Evolutionary conservation across 2,329 filamentous ascomycete genomes (phyloP).

Genomic region (Fusarium nurragi): DNA sequence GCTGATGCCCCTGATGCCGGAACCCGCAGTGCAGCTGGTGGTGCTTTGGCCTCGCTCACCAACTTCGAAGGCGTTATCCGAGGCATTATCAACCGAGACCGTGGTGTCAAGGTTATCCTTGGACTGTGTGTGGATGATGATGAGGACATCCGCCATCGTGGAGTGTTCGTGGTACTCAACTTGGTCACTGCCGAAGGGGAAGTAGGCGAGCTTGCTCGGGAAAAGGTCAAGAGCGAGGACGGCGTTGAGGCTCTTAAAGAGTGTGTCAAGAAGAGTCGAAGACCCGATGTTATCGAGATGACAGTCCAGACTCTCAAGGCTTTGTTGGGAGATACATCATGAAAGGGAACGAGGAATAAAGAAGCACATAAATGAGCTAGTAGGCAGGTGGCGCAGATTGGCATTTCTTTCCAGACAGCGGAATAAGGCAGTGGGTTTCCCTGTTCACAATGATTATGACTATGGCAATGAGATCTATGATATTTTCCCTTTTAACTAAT

Average conservation of each 20-base stretch:
- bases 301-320: conserved; percentile 78
- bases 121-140: conserved; percentile 78
- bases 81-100: conserved; percentile 74
- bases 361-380: conserved; percentile 12
- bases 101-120: conserved; percentile 82
- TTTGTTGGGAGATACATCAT: conserved; percentile 58
- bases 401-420: conserved; percentile 1
- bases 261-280: conserved; percentile 73
- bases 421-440: conserved; percentile 24
- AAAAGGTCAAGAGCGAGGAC: conserved; percentile 68
- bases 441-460: conserved; percentile 29
- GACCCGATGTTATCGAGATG: conserved; percentile 74
- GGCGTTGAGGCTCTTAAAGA: conserved; percentile 75
- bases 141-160: conserved; percentile 75
- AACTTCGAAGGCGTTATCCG: conserved; percentile 78
- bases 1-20: conserved; percentile 84
- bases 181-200: conserved; percentile 74
- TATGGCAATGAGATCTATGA: conserved; percentile 30
- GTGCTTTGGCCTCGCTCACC: conserved; percentile 85
- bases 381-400: neutral
- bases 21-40: conserved; percentile 85
- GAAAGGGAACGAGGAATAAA: conserved; percentile 10
- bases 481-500: conserved; percentile 8
- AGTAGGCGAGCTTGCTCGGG: conserved; percentile 67
- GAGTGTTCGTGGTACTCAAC: conserved; percentile 79